Evolutionary conservation across 2,329 filamentous ascomycete species (phyloP).

Genomic region (Fusarium sp.): DNA sequence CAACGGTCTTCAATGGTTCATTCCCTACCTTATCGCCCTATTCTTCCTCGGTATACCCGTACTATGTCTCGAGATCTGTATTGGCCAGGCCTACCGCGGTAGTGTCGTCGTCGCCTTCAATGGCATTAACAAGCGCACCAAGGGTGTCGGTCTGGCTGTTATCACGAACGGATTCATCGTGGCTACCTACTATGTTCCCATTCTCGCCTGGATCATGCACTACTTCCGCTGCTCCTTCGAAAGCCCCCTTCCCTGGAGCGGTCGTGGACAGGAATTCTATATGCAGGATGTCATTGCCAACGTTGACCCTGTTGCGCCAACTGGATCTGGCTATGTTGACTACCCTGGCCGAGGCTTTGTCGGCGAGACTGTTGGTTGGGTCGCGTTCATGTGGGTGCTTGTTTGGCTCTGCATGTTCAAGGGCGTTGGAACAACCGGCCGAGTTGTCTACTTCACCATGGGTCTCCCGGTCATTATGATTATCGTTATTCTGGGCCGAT

Average conservation of each 20-base stretch:
- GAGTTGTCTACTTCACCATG: constrained; percentile 4
- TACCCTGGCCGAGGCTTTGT: neutral
- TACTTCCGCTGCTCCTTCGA: constrained; percentile 65
- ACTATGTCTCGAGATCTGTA: constrained; percentile 69
- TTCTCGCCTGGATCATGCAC: constrained; percentile 66
- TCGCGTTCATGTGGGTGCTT: constrained; percentile 1
- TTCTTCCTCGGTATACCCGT: constrained; percentile 61
- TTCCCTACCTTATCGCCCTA: constrained; percentile 16
- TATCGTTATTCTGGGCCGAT: neutral
- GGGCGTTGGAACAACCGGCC: neutral
- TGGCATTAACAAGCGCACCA: constrained; percentile 61
- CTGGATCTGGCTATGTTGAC: neutral
- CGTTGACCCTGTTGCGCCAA: neutral
- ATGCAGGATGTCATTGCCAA: constrained; percentile 7
- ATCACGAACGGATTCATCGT: constrained; percentile 63
- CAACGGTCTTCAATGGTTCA: constrained; percentile 16
- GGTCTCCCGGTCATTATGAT: neutral
- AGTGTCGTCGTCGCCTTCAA: constrained; percentile 63
- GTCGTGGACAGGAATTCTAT: constrained; percentile 12
- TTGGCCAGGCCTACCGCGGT: constrained; percentile 71
- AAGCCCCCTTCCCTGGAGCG: constrained; percentile 64
- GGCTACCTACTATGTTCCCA: constrained; percentile 65
- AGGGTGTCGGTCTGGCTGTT: constrained; percentile 62
- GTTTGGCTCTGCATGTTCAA: constrained; percentile 5
- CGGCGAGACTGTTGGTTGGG: constrained; percentile 1